Evolutionary conservation across 2,329 filamentous ascomycete species (phyloP), one percentile per base, ranked within the genome.

Genomic region (Botryotinia calthae): DNA sequence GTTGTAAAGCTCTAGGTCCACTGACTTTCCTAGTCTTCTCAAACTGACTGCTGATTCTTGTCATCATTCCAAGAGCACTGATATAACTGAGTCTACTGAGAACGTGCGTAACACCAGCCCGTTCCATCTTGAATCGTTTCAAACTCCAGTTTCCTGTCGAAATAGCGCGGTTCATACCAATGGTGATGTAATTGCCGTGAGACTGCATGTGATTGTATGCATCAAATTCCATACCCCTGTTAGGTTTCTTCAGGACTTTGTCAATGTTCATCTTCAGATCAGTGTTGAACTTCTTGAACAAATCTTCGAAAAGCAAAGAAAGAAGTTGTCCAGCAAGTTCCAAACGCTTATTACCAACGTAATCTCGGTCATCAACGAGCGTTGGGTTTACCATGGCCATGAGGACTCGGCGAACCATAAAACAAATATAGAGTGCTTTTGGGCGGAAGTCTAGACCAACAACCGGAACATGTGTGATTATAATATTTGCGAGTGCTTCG

Each of bases 41-140:
- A 80, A 99, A 99, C 84, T 99, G 96, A 87, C 93, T 97, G 82
- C 92, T 96, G 79, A 99, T 98, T 82, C 96, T 89, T 22, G 96
- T 99, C 96, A 99, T 99, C 97, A 99, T 99, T 75, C 97, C 97
- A 42, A 99, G 88, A 42, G 96, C 96, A 75, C 92, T 93, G 82
- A 99, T 98, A 81, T 98, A 99, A 82, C 95, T 98, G 72, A 99
- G 86, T 76, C 96, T 90, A 83, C 95, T 98, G 66, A 99, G 86
- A 58, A 99, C 94, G 82, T 99, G 96, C 0, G 97, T 98, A 34
- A 99, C 94, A 80, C 96, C 96, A 34, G 96, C 95, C 81, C 95
- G 88, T 80, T 98, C 97, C 96, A 99, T 99, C 82, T 95, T 94
- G 85, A 99, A 99, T 81, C 97, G 94, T 83, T 98, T 98, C 77